Evolutionary conservation across 23 red algal genomes (phyloP), one percentile per base, ranked within the genome.

Genomic region (Gracilaria domingensis): DNA sequence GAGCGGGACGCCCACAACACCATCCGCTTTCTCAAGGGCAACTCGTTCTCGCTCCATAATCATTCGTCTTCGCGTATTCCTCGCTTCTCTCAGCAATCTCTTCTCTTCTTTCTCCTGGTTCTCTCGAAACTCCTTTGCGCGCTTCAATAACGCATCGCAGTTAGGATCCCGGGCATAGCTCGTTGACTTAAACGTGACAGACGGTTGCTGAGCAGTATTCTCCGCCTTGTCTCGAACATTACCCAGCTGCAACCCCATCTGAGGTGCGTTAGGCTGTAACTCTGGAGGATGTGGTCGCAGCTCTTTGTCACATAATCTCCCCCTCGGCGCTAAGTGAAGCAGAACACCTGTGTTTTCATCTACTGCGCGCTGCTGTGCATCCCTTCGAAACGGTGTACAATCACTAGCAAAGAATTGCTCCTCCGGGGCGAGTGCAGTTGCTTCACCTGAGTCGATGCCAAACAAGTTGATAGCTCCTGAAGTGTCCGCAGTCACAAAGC

Each of bases 381-480:
- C 95, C 3, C 84, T 44, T 51, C 58, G 40, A 64, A 79, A 73
- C 20, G 88, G 67, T 30, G 79, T 18, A 35, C 56, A 81, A 47
- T 97, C 95, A 53, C 54, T 58, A 9, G 87, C 53, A 57, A 97
- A 97, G 79, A 97, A 97, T 74, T 97, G 95, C 83, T 97, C 87
- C 74, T 91, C 86, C 12, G 95, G 95, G 9, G 95, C 95, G 38
- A 91, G 47, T 11, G 84, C 85, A 58, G 75, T 95, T 20, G 75
- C 60, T 57, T 88, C 95, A 38, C 84, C 71, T 23, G 82, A 87
- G 51, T 82, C 86, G 21, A 80, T 59, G 30, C 83, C 86, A 73
- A 88, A 93, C 28, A 97, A 32, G 35, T 69, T 91, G 58, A 94
- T 66, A 35, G 91, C 90, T 16, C 95, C 95, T 23, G 87, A 93